Conservation (phyloP, 2,329 filamentous ascomycete genomes). For the Tolypocladium guangdongense region DNA sequence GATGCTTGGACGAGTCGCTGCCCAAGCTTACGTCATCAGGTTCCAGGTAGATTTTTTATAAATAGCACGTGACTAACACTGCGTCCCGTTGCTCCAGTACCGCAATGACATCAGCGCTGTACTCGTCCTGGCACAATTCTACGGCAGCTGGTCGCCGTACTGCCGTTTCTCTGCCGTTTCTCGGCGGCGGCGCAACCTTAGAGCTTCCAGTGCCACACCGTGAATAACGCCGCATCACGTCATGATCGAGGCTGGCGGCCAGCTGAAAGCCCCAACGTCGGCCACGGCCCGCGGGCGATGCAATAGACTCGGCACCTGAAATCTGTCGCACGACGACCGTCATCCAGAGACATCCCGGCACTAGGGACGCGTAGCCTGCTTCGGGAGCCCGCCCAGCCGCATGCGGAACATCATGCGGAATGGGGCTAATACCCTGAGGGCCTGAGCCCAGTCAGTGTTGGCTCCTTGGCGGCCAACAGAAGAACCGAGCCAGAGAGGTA, state of each 20-base stretch:
- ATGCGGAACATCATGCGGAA: no score
- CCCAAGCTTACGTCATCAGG: neutral
- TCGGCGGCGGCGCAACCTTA: neutral
- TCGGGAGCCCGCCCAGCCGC: slow-evolving; percentile 5
- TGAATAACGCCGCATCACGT: no score
- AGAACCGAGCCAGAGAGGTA: neutral
- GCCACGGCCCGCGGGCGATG: no score
- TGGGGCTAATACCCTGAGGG: no score
- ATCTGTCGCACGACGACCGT: neutral
- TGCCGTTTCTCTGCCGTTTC: neutral
- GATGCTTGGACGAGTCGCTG: neutral
- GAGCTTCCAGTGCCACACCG: neutral
- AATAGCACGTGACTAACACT: neutral
- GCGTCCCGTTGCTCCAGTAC: neutral
- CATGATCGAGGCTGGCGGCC: no score
- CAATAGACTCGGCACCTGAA: no score
- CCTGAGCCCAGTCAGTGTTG: no score
- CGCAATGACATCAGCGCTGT: neutral
- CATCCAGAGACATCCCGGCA: slow-evolving; percentile 5
- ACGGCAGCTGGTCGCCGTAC: neutral
- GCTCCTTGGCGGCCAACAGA: no score
- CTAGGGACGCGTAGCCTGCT: slow-evolving; percentile 4
- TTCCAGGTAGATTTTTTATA: neutral
- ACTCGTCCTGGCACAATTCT: neutral
- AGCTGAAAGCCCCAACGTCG: no score